These are phyloP conservation scores for Phialemoniopsis sp. DNA, from an alignment of 2,329 filamentous ascomycete genomes.

Conservation along the genomic window DNA sequence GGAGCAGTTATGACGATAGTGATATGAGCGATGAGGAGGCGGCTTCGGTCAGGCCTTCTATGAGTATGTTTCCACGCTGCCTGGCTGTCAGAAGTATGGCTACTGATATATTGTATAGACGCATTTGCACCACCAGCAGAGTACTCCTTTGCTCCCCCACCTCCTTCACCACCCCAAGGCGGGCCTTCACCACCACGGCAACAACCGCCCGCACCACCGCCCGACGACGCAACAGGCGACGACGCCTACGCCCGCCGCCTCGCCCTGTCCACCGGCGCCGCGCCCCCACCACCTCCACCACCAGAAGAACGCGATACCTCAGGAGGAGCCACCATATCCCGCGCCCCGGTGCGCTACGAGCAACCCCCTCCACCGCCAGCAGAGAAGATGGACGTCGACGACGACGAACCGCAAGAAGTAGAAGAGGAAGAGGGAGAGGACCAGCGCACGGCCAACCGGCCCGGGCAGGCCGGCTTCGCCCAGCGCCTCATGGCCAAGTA, in stretches of 20 bases:
- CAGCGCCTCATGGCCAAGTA: conserved; percentile 89
- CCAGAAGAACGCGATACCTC: conserved; percentile 25
- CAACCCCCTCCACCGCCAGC: conserved; percentile 22
- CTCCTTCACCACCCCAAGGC: conserved; percentile 40
- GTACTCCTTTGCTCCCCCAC: conserved; percentile 54
- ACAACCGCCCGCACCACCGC: conserved; percentile 37
- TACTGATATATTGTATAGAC: not conserved
- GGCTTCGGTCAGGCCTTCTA: conserved; percentile 14
- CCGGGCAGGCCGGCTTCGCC: conserved; percentile 81
- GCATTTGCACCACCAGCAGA: conserved; percentile 31
- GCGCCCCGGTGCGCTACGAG: conserved; percentile 71
- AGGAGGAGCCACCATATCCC: conserved; percentile 64
- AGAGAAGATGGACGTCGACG: conserved; percentile 32
- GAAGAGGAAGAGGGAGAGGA: conserved; percentile 13
- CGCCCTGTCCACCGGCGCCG: conserved; percentile 39
- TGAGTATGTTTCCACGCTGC: conserved; percentile 24
- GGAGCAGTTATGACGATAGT: conserved; percentile 37
- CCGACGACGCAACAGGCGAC: conserved; percentile 61
- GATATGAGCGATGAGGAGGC: conserved; percentile 26
- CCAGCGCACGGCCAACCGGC: conserved; percentile 56
- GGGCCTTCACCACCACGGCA: conserved; percentile 22
- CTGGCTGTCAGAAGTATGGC: not conserved
- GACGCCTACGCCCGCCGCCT: conserved; percentile 64
- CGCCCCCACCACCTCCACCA: conserved; percentile 24
- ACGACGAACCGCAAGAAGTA: conserved; percentile 32